These are phyloP conservation scores for Trichosporon ovoides DNA, from an alignment of 1,284 basidiomycete species.

Conservation along the genomic window DNA sequence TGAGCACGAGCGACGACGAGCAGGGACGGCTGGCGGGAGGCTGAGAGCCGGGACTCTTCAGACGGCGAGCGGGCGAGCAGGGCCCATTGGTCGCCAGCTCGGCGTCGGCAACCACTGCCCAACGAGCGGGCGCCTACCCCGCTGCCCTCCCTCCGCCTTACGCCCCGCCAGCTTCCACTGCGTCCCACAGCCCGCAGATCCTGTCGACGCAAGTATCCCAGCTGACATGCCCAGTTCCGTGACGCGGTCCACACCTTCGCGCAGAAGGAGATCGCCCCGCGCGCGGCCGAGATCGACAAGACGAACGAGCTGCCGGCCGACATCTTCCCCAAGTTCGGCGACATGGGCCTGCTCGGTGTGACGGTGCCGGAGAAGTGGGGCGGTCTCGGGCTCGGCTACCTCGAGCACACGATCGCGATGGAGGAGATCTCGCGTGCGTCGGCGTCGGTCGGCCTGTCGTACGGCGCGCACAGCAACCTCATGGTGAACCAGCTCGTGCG, in stretches of 20 bases:
- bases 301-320: slow-evolving; percentile 75
- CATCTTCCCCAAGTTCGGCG: slow-evolving; percentile 80
- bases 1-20: slow-evolving; percentile 42
- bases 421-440: slow-evolving; percentile 82
- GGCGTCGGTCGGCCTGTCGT: slow-evolving; percentile 83
- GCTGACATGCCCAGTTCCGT: slow-evolving; percentile 58
- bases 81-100: background rate
- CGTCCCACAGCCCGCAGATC: no score
- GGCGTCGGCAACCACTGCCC: no score
- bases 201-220: background rate
- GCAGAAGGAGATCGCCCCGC: slow-evolving; percentile 69
- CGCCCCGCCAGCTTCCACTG: background rate
- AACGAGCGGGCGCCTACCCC: background rate
- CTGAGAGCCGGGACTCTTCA: background rate
- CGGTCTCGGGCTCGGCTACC: slow-evolving; percentile 73
- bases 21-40: background rate
- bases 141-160: background rate
- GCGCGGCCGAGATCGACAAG: slow-evolving; percentile 76
- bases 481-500: slow-evolving; percentile 65
- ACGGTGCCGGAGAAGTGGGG: slow-evolving; percentile 75
- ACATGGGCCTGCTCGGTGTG: slow-evolving; percentile 68
- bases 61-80: background rate
- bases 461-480: slow-evolving; percentile 88
- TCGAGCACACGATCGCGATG: slow-evolving; percentile 86
- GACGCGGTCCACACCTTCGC: slow-evolving; percentile 72